Conservation (phyloP, 306 rosid genomes). For the Cucurbita ficifolia region DNA sequence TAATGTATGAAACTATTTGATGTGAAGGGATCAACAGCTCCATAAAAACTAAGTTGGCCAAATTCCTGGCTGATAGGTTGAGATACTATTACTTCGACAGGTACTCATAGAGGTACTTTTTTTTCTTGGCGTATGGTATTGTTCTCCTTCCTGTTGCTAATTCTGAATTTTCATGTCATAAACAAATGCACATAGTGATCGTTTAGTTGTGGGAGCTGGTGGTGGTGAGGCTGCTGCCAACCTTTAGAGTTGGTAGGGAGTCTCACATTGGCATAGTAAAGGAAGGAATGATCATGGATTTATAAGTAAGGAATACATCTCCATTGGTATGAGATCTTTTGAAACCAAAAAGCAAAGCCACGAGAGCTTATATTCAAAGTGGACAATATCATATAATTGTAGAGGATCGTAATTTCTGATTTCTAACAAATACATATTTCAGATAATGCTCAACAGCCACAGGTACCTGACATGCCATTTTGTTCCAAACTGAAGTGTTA, state of each 20-base stretch:
- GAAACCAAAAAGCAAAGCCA: too few relatives aligned
- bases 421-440: too few relatives aligned
- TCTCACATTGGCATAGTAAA: too few relatives aligned
- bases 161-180: conserved; percentile 18
- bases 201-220: conserved; percentile 71
- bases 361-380: too few relatives aligned
- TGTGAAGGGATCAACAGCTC: conserved; percentile 60
- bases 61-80: conserved; percentile 56
- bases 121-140: not conserved
- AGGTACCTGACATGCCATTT: conserved; percentile 9
- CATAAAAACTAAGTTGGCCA: conserved; percentile 50
- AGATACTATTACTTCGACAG: conserved; percentile 91
- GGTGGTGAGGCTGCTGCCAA: conserved; percentile 51
- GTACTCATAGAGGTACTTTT: conserved; percentile 14
- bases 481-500: conserved; percentile 88
- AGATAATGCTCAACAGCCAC: not conserved
- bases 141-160: conserved; percentile 4
- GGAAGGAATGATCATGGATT: too few relatives aligned
- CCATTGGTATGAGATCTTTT: too few relatives aligned
- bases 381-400: too few relatives aligned
- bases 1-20: not conserved
- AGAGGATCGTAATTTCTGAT: too few relatives aligned
- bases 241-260: conserved; percentile 12
- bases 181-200: conserved; percentile 24
- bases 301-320: too few relatives aligned